These are phyloP conservation scores for Aspergillus melleus DNA, from an alignment of 2,329 filamentous ascomycete genomes.

Conservation along the genomic window DNA sequence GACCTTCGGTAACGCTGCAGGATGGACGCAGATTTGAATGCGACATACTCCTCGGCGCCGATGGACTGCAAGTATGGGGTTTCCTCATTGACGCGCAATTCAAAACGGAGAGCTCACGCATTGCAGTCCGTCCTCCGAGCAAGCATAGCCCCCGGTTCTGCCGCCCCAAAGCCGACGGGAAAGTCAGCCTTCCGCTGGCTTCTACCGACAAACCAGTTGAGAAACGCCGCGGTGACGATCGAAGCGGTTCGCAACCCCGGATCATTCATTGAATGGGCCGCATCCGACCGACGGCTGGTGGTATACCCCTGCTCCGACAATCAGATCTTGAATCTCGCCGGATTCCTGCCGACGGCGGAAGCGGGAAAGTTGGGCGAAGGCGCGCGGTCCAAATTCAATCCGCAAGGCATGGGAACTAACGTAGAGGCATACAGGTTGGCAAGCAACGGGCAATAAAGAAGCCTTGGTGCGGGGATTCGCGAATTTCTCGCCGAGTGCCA, in stretches of 20 bases:
- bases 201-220: slow-evolving; percentile 18
- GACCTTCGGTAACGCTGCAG: slow-evolving; percentile 19
- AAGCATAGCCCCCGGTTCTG: slow-evolving; percentile 16
- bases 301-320: slow-evolving; percentile 49
- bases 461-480: slow-evolving; percentile 18
- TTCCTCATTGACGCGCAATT: neutral
- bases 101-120: neutral
- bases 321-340: slow-evolving; percentile 48
- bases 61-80: slow-evolving; percentile 24
- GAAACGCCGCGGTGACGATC: slow-evolving; percentile 8
- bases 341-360: slow-evolving; percentile 47
- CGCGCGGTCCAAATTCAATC: slow-evolving; percentile 3
- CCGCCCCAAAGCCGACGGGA: slow-evolving; percentile 20
- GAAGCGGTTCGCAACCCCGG: slow-evolving; percentile 26
- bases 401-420: neutral
- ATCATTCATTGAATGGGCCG: slow-evolving; percentile 45
- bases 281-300: slow-evolving; percentile 44
- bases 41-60: slow-evolving; percentile 27
- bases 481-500: slow-evolving; percentile 17
- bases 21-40: slow-evolving; percentile 21
- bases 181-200: slow-evolving; percentile 31
- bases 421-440: slow-evolving; percentile 16
- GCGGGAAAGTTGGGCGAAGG: slow-evolving; percentile 28
- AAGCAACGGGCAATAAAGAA: slow-evolving; percentile 19
- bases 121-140: slow-evolving; percentile 25